phyloP scores from a whole-genome alignment of 73 alveolate genomes.

The Paramecium sexaurelia region DNA sequence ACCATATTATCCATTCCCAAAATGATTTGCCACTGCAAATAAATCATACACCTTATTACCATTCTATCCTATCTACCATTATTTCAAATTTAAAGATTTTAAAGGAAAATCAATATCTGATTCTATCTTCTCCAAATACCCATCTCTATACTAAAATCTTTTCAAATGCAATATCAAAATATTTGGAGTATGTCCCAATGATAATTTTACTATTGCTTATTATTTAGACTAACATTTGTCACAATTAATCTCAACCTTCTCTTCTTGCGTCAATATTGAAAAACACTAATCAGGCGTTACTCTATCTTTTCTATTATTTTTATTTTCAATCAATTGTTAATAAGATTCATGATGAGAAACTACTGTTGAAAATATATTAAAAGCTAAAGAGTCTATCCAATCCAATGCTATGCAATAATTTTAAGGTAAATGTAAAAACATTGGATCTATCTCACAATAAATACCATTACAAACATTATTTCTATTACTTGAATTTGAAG shows the following conservation, averaged over 20 bases:
- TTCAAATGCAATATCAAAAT: conserved; percentile 78
- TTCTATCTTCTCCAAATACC: conserved; percentile 81
- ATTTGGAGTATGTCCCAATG: conserved; percentile 73
- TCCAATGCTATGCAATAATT: background rate
- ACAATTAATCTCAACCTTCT: conserved; percentile 54
- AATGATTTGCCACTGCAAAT: conserved; percentile 81
- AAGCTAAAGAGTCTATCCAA: conserved; percentile 54
- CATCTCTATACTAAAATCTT: conserved; percentile 77
- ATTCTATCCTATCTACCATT: conserved; percentile 27
- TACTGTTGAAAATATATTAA: background rate
- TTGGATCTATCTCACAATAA: conserved; percentile 39
- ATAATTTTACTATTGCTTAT: background rate
- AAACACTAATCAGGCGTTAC: conserved; percentile 52
- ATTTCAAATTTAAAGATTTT: conserved; percentile 66
- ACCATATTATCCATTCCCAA: conserved; percentile 68
- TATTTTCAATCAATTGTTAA: background rate
- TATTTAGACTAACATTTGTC: conserved; percentile 19
- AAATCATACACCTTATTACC: conserved; percentile 71
- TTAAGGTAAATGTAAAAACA: background rate
- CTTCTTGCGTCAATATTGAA: conserved; percentile 58
- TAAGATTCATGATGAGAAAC: conserved; percentile 17
- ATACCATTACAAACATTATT: background rate
- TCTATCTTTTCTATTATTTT: conserved; percentile 29
- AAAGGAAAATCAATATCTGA: conserved; percentile 79
- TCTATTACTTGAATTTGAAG: background rate